phyloP scores from a whole-genome alignment of 2,329 filamentous ascomycete species.

The Bipolaris sorokiniana region DNA sequence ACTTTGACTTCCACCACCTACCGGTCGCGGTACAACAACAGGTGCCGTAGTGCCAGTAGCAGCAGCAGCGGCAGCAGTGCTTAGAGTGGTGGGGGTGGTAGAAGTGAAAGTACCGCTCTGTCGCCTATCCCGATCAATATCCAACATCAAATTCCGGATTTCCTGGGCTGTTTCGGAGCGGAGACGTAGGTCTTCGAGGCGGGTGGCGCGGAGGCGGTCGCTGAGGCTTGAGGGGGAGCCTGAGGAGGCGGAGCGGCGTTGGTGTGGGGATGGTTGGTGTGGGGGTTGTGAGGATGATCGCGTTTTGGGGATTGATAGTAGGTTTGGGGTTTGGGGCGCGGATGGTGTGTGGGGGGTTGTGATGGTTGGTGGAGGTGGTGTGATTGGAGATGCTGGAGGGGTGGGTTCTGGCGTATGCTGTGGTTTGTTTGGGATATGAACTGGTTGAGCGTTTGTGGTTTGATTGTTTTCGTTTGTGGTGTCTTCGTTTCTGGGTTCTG shows the following conservation, averaged over 20 bases:
- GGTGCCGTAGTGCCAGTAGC: background rate
- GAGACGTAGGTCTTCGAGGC: conserved; percentile 6
- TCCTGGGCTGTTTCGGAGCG: conserved; percentile 2
- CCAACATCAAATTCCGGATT: conserved; percentile 6
- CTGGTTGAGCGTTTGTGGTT: background rate
- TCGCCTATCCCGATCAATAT: background rate
- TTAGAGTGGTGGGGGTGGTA: background rate
- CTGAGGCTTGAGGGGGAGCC: conserved; percentile 2
- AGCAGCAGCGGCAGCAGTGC: background rate
- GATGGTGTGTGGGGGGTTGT: too few relatives aligned
- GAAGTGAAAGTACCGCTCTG: background rate
- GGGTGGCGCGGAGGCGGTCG: conserved; percentile 2
- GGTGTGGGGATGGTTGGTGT: background rate
- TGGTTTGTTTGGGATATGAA: conserved; percentile 2
- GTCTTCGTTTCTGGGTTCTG: background rate
- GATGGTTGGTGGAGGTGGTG: too few relatives aligned
- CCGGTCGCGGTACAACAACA: too few relatives aligned
- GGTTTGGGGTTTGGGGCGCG: too few relatives aligned
- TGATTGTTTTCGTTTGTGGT: background rate
- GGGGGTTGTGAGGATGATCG: background rate
- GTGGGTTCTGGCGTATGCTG: conserved; percentile 1
- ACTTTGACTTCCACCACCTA: too few relatives aligned
- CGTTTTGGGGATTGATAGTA: background rate
- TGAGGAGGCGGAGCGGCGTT: background rate
- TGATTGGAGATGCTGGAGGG: background rate